phyloP scores from a whole-genome alignment of 179 eudicot species.

The Beta macrorhiza region DNA sequence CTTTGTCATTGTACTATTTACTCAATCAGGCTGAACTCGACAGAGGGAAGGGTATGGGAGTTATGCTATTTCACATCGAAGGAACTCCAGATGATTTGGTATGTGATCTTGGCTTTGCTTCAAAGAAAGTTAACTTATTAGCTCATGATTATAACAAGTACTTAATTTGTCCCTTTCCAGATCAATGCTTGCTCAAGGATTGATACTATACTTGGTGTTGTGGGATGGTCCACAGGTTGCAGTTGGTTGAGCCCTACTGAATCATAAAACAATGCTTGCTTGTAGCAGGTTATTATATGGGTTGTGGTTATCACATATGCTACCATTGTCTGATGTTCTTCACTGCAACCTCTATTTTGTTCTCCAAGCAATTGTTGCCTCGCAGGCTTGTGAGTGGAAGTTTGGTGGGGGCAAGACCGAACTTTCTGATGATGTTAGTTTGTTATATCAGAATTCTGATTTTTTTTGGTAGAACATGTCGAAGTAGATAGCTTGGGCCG shows the following conservation, averaged over 20 bases:
- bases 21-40: constrained; percentile 72
- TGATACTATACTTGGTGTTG: constrained; percentile 69
- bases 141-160: neutral
- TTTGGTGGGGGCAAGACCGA: constrained; percentile 31
- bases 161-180: constrained; percentile 33
- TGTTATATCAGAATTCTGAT: neutral
- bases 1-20: neutral
- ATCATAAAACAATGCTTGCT: constrained; percentile 36
- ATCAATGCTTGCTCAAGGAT: constrained; percentile 69
- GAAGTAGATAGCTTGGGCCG: constrained; percentile 12
- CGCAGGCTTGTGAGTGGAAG: constrained; percentile 32
- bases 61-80: constrained; percentile 84
- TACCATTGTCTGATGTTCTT: neutral
- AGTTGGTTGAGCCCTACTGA: constrained; percentile 63
- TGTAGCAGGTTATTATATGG: constrained; percentile 19
- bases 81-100: constrained; percentile 75
- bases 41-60: constrained; percentile 66
- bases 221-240: constrained; percentile 93
- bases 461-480: constrained; percentile 16
- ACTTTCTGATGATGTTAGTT: constrained; percentile 13
- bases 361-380: constrained; percentile 18
- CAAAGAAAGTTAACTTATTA: neutral
- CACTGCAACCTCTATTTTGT: constrained; percentile 4
- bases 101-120: constrained; percentile 12
- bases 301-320: neutral